Base-by-base conservation (phyloP, 2,329 filamentous ascomycete genomes). In the Fusarium goolgardi region DNA sequence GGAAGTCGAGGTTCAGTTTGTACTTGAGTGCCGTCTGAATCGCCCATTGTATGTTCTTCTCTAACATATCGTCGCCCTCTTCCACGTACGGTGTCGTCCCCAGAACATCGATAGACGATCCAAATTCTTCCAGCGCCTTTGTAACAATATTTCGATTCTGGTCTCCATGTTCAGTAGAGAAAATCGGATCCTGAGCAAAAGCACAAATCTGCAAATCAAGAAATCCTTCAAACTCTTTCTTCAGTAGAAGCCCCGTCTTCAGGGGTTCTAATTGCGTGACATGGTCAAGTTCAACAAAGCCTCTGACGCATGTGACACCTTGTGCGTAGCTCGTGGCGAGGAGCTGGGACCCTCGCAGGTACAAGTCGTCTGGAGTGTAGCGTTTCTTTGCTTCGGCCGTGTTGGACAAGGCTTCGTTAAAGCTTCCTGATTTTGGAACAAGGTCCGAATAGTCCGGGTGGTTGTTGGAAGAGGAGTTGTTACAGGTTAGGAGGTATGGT, bases 341-440 rank as follows among this genome's bases (percentile, higher is more conserved):
- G 5, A 64, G 53, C 16, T 65, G 61, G 8, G 59, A 64, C 0
- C 61, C 61, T 3, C 61, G 59, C 2, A 64, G 5, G 21, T 59
- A 59, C 21, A 65, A n/a, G 37, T 64, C 61, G 3, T 64, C 46
- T 3, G 46, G 4, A 1, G 53, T 64, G 23, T 64, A 64, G 2
- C 61, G 59, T 18, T 65, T 64, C 35, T 64, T 64, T 44, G 59
- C 61, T 40, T 65, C 46, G 0, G 59, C 39, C 23, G 61, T 64
- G 13, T 64, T 64, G 6, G 18, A 11, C 13, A 64, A 13, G 0
- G 61, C 61, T 31, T 64, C 61, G 3, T 23, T 25, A 9, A 64
- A 64, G 3, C 40, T 63, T 1, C 61, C 61, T 0, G 53, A 21
- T 39, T 54, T 40, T 0, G 61, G 59, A 2, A 13, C 13, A 0